Evolutionary conservation across 345 rosid genomes (phyloP).

Genomic region (Euphorbia pulcherrima): DNA sequence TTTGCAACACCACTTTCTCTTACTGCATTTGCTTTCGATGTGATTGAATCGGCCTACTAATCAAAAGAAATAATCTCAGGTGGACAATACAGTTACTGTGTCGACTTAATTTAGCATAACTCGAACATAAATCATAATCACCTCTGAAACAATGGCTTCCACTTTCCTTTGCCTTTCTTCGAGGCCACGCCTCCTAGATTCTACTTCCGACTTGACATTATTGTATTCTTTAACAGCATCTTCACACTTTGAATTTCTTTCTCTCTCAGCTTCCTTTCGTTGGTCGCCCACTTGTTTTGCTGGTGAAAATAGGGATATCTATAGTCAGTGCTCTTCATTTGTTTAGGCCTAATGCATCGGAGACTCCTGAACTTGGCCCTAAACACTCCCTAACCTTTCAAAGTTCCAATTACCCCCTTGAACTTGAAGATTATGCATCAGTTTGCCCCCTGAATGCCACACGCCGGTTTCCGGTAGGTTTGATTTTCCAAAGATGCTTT

Average conservation of each 20-base stretch:
- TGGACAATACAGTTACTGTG: neutral
- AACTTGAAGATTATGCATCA: too few relatives aligned
- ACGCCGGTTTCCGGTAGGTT: too few relatives aligned
- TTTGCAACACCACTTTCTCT: slow-evolving; percentile 60
- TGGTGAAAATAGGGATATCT: slow-evolving; percentile 25
- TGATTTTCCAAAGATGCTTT: too few relatives aligned
- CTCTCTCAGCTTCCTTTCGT: slow-evolving; percentile 52
- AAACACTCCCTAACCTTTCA: too few relatives aligned
- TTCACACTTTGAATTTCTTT: slow-evolving; percentile 47
- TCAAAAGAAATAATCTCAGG: slow-evolving; percentile 12
- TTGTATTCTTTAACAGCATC: slow-evolving; percentile 50
- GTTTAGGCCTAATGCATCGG: too few relatives aligned
- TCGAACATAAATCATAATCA: slow-evolving; percentile 17
- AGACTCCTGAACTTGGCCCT: too few relatives aligned
- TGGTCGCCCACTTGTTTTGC: slow-evolving; percentile 57
- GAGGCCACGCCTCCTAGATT: slow-evolving; percentile 58
- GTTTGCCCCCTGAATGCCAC: too few relatives aligned
- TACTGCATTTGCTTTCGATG: slow-evolving; percentile 44
- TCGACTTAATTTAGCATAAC: neutral
- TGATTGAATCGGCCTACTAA: slow-evolving; percentile 64
- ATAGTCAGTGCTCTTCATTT: neutral
- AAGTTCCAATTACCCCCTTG: too few relatives aligned
- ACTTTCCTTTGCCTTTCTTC: slow-evolving; percentile 68
- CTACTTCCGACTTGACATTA: slow-evolving; percentile 49
- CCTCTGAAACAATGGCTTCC: slow-evolving; percentile 69